phyloP scores from a whole-genome alignment of 345 rosid species.

The Eucalyptus guilfoylei region DNA sequence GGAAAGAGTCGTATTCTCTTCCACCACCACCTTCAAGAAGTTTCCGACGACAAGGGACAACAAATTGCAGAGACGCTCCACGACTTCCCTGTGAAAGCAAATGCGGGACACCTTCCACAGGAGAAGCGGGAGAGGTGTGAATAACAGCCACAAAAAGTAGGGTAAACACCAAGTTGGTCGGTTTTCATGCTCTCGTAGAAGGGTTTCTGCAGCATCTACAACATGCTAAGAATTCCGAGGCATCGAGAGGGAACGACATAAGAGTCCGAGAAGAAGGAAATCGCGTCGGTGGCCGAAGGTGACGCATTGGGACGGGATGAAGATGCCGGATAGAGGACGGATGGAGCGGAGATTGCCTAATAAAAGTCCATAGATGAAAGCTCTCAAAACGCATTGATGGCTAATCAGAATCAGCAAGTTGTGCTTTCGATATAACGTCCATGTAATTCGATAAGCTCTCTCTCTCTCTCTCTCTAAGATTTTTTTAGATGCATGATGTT shows the following conservation, averaged over 20 bases:
- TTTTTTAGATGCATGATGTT: no score
- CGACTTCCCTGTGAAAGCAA: conserved; percentile 21
- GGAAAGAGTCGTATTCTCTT: not conserved
- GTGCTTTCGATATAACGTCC: not conserved
- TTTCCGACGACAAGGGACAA: not conserved
- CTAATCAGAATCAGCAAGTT: not conserved
- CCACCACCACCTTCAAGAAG: not conserved
- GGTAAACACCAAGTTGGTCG: conserved; percentile 23
- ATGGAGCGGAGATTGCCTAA: not conserved
- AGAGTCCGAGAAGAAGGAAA: conserved; percentile 1
- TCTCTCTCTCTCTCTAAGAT: no score
- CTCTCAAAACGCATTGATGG: not conserved
- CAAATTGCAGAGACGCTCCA: not conserved
- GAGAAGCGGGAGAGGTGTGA: not conserved
- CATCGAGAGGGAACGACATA: not conserved
- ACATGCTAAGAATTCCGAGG: not conserved
- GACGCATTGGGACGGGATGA: conserved; percentile 16
- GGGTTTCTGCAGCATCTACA: conserved; percentile 36
- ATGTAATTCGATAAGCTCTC: no score
- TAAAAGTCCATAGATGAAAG: conserved; percentile 2
- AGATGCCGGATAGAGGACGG: not conserved
- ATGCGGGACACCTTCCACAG: conserved; percentile 6
- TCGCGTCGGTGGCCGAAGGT: conserved; percentile 26
- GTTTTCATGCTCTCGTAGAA: conserved; percentile 30
- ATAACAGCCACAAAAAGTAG: not conserved